Evolutionary conservation across 495 filamentous ascomycete genomes (phyloP).

Genomic region (Daldinia decipiens): DNA sequence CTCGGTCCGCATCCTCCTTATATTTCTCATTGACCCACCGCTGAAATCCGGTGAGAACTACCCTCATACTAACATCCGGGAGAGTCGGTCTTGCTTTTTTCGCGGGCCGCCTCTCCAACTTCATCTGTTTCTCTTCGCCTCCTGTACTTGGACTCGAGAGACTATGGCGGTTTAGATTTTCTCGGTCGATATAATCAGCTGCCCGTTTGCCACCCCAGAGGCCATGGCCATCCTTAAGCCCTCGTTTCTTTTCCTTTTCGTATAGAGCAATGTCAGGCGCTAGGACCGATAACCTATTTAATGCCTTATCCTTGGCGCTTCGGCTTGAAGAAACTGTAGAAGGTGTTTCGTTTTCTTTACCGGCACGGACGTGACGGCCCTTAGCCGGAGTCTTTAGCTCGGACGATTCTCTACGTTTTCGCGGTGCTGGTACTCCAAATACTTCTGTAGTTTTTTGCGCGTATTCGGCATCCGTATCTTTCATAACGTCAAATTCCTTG

Average conservation of each 20-base stretch:
- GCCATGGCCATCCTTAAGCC: conserved; percentile 71
- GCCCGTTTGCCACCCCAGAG: conserved; percentile 79
- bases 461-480: conserved; percentile 41
- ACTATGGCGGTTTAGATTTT: conserved; percentile 48
- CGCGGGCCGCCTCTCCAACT: conserved; percentile 58
- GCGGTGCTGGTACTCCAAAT: conserved; percentile 42
- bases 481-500: conserved; percentile 51
- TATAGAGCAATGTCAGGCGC: conserved; percentile 87
- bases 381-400: conserved; percentile 57
- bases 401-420: conserved; percentile 32
- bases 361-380: conserved; percentile 55
- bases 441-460: conserved; percentile 39
- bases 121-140: conserved; percentile 58
- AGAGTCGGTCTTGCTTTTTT: conserved; percentile 71
- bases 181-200: conserved; percentile 65
- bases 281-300: conserved; percentile 75
- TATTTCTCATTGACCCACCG: conserved; percentile 73
- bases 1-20: conserved; percentile 81
- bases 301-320: conserved; percentile 85
- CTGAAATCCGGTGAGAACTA: conserved; percentile 82
- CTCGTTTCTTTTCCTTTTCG: conserved; percentile 89
- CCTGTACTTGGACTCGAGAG: conserved; percentile 51
- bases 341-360: conserved; percentile 90
- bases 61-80: conserved; percentile 70
- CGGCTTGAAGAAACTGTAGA: conserved; percentile 73